phyloP scores from a whole-genome alignment of 2,329 filamentous ascomycete species.

The Penicillium sp. region DNA sequence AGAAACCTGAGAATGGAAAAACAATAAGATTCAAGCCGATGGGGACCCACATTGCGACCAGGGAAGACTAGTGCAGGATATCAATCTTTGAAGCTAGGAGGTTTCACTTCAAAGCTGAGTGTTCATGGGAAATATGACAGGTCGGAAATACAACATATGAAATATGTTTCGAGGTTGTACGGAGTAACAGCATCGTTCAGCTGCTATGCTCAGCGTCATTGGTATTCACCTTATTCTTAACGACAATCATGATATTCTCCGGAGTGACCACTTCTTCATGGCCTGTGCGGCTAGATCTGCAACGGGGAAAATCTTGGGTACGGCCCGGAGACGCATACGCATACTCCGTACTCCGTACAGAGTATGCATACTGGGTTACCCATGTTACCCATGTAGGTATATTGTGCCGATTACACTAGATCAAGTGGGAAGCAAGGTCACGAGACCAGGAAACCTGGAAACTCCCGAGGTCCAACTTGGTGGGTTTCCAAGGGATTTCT shows the following conservation, averaged over 20 bases:
- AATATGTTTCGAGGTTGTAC: neutral
- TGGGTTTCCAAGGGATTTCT: neutral
- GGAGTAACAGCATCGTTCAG: neutral
- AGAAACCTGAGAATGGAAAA: conserved; percentile 14
- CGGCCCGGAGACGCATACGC: conserved; percentile 5
- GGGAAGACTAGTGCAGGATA: conserved; percentile 4
- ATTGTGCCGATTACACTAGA: neutral
- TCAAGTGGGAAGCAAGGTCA: neutral
- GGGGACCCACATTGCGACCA: conserved; percentile 11
- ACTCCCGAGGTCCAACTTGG: neutral
- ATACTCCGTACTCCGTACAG: too few species aligned
- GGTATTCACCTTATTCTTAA: neutral
- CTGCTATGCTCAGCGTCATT: neutral
- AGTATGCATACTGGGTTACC: neutral
- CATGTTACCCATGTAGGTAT: too few species aligned
- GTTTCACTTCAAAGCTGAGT: conserved; percentile 1
- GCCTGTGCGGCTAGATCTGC: conserved; percentile 14
- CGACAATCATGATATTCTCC: conserved; percentile 10
- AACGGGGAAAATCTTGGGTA: conserved; percentile 11
- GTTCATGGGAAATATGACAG: neutral
- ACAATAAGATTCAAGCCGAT: conserved; percentile 5
- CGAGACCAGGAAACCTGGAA: neutral
- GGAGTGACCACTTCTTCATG: conserved; percentile 8
- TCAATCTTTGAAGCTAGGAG: neutral
- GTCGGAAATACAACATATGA: neutral